These are phyloP conservation scores for Groenewaldozyma salmanticensis DNA, from an alignment of 805 yeast genomes.

Conservation along the genomic window DNA sequence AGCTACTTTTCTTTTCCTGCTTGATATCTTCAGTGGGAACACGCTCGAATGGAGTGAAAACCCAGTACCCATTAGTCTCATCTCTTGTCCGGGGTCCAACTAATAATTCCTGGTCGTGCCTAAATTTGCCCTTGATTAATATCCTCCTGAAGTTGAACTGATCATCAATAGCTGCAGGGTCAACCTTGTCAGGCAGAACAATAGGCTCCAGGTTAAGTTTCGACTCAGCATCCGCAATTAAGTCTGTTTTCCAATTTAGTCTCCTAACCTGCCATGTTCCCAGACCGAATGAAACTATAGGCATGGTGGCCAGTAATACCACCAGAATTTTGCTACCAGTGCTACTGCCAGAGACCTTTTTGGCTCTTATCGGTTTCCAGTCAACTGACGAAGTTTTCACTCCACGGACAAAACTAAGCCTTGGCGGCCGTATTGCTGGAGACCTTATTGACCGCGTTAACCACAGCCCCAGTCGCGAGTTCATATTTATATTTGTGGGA, in stretches of 20 bases:
- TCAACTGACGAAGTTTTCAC: slow-evolving; percentile 38
- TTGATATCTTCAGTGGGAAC: not conserved
- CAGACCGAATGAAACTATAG: slow-evolving; percentile 70
- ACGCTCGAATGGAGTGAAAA: slow-evolving; percentile 66
- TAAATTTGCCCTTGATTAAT: slow-evolving; percentile 64
- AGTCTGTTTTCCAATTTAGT: slow-evolving; percentile 75
- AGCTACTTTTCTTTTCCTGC: not conserved
- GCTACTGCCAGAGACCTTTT: slow-evolving; percentile 10
- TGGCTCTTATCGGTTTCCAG: slow-evolving; percentile 69
- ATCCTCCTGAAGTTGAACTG: slow-evolving; percentile 81
- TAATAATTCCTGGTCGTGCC: slow-evolving; percentile 77
- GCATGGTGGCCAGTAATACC: slow-evolving; percentile 56
- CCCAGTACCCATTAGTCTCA: slow-evolving; percentile 63
- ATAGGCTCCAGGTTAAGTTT: slow-evolving; percentile 63
- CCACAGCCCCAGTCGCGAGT: too few species aligned
- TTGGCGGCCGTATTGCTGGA: not conserved
- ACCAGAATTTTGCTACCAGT: slow-evolving; percentile 22
- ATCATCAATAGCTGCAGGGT: slow-evolving; percentile 45
- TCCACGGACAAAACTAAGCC: slow-evolving; percentile 1
- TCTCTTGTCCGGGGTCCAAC: slow-evolving; percentile 82
- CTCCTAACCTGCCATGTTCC: slow-evolving; percentile 93
- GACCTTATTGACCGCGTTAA: not conserved
- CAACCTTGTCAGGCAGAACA: slow-evolving; percentile 35
- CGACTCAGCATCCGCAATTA: slow-evolving; percentile 77
- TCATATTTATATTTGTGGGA: too few species aligned